Base-by-base conservation (phyloP, 192 early-diverging fungal species). In the Diversispora eburnea region DNA sequence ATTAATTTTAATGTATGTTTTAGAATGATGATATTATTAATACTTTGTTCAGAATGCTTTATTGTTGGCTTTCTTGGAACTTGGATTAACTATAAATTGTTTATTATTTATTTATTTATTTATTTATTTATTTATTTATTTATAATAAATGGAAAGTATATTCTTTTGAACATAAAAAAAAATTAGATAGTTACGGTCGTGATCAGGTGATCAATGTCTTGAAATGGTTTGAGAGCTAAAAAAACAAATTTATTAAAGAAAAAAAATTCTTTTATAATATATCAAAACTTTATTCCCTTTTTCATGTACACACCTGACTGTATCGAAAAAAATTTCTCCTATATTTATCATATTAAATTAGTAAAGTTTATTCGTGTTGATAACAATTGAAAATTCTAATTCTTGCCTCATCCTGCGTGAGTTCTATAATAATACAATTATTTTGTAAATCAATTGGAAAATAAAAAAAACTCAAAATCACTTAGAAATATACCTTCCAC, bases 1-100 rank as follows among this genome's bases (percentile, higher is more conserved):
- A 92, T 79, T 5, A 77, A 49, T 19, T 81, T 77, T n/a, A 95
- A 22, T 3, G 86, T 83, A 62, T 91, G 89, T 70, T 92, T 93
- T 45, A 93, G 79, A 5, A 73, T 62, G 47, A 95, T 85, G 15
- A 93, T 77, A 43, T 85, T 84, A 67, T 88, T 92, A 66, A 94
- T 90, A 46, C 80, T 82, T 39, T 82, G 81, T 70, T 88, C 89
- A 3, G 86, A 82, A 39, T 88, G 82, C 62, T 88, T 86, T 61
- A 87, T 76, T 13, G 80, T 84, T 8, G 77, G 73, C 8, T 84
- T 83, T 5, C 64, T 78, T 4, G 87, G 82, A 25, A 81, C 72
- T 62, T 87, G 77, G 41, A 83, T 75, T 33, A 85, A 81, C 77
- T 65, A 74, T 10, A 25, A 79, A 33, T 33, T 33, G 25, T 33